Evolutionary conservation across 495 filamentous ascomycete genomes (phyloP).

Genomic region (Aspergillus cavernicola): DNA sequence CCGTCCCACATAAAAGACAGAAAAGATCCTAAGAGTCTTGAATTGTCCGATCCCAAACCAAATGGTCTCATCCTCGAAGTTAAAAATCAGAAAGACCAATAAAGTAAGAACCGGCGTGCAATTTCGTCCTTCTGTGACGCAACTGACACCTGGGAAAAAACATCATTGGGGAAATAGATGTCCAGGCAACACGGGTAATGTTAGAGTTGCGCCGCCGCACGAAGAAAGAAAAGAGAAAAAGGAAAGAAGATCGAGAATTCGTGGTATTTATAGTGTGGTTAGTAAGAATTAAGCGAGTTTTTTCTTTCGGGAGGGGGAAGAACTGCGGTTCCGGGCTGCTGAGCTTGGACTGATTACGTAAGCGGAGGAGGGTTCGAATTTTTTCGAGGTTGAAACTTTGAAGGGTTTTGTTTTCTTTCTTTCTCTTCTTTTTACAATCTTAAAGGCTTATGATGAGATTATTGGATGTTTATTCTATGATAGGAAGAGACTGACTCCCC

Average conservation of each 20-base stretch:
- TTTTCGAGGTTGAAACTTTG: slow-evolving; percentile 9
- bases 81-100: slow-evolving; percentile 43
- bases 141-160: slow-evolving; percentile 53
- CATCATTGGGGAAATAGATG: slow-evolving; percentile 45
- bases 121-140: slow-evolving; percentile 59
- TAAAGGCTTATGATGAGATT: slow-evolving; percentile 54
- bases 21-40: slow-evolving; percentile 15
- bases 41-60: slow-evolving; percentile 51
- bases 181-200: slow-evolving; percentile 28
- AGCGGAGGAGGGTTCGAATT: too few species aligned
- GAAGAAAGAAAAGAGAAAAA: slow-evolving; percentile 50
- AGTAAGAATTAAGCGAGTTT: too few species aligned
- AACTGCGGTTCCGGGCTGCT: background rate
- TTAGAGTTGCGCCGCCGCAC: slow-evolving; percentile 57
- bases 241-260: slow-evolving; percentile 6
- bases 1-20: slow-evolving; percentile 8
- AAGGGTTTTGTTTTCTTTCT: slow-evolving; percentile 14
- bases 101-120: slow-evolving; percentile 55
- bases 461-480: slow-evolving; percentile 46
- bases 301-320: background rate
- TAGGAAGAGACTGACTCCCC: slow-evolving; percentile 62
- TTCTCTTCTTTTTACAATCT: slow-evolving; percentile 21
- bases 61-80: slow-evolving; percentile 43
- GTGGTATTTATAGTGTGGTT: slow-evolving; percentile 27
- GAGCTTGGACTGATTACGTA: too few species aligned